A percentile compares a stretch with the other conserved stretches of the same genome.
Conservation (phyloP, 257 asterid genomes). For the Nemophila menziesii region DNA sequence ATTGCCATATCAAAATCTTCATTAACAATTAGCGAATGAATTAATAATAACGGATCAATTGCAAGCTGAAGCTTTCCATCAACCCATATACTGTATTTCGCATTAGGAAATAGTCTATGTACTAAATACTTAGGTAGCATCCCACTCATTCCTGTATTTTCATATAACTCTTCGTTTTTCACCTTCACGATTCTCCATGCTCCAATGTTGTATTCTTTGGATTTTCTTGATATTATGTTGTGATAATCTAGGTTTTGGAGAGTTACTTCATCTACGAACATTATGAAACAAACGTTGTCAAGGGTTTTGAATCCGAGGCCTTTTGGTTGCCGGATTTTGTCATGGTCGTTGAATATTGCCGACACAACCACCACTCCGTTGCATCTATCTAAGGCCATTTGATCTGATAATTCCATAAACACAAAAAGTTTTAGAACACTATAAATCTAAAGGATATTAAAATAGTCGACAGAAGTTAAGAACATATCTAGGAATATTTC, state of each 20-base stretch:
- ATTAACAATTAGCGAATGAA: constrained; percentile 52
- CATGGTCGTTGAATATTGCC: constrained; percentile 77
- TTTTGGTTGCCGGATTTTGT: constrained; percentile 88
- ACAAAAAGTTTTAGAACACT: not conserved
- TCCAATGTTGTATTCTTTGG: constrained; percentile 40
- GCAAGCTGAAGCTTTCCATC: constrained; percentile 86
- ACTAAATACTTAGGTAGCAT: constrained; percentile 51
- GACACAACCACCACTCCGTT: constrained; percentile 67
- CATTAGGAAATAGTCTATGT: constrained; percentile 78
- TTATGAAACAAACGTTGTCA: constrained; percentile 54
- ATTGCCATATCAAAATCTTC: constrained; percentile 75
- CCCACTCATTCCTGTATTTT: constrained; percentile 62
- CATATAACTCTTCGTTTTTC: constrained; percentile 28
- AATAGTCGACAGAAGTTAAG: too few species aligned
- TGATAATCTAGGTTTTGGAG: constrained; percentile 36
- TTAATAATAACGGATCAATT: constrained; percentile 67
- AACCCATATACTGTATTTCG: constrained; percentile 74
- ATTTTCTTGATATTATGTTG: constrained; percentile 29
- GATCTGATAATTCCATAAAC: constrained; percentile 30
- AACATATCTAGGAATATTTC: too few species aligned
- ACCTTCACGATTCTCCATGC: constrained; percentile 75
- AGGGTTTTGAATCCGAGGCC: constrained; percentile 63
- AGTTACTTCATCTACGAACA: constrained; percentile 77
- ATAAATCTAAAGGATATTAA: too few species aligned
- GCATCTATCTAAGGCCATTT: constrained; percentile 50